Percentiles rank a stretch among this genome's conserved stretches.
phyloP scores from a whole-genome alignment of 495 filamentous ascomycete species.

The Daldinia grandis region DNA sequence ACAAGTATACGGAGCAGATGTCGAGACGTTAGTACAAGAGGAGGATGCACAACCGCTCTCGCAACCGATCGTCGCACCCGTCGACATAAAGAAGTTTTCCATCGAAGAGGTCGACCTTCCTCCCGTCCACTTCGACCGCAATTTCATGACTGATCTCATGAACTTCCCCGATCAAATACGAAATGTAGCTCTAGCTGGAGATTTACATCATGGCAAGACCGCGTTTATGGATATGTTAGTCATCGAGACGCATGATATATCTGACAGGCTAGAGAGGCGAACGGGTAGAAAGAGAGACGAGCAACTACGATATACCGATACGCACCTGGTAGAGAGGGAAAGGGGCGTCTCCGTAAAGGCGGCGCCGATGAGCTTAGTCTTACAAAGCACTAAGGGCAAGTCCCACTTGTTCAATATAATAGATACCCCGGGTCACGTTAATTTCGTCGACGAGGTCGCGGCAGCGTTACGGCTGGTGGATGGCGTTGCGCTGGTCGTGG shows the following conservation, averaged over 20 bases:
- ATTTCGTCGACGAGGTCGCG: slow-evolving; percentile 97
- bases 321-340: slow-evolving; percentile 86
- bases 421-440: slow-evolving; percentile 97
- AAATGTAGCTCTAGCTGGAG: slow-evolving; percentile 90
- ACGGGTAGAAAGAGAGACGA: slow-evolving; percentile 85
- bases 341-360: slow-evolving; percentile 93
- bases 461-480: slow-evolving; percentile 86
- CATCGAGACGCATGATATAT: slow-evolving; percentile 88
- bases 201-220: slow-evolving; percentile 97
- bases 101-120: slow-evolving; percentile 92
- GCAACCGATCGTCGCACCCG: slow-evolving; percentile 91
- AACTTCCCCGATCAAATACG: slow-evolving; percentile 93
- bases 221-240: slow-evolving; percentile 99
- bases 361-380: slow-evolving; percentile 91
- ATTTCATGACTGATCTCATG: slow-evolving; percentile 95
- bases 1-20: slow-evolving; percentile 91
- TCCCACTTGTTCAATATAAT: slow-evolving; percentile 96
- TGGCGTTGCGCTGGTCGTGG: slow-evolving; percentile 91
- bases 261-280: slow-evolving; percentile 77
- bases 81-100: slow-evolving; percentile 94
- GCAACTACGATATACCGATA: slow-evolving; percentile 92
- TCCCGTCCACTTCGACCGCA: slow-evolving; percentile 81
- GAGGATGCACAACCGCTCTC: slow-evolving; percentile 94
- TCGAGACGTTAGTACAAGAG: slow-evolving; percentile 95
- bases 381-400: slow-evolving; percentile 88